Conservation (phyloP, 148 eudicot species). For the Oxyria digyna region DNA sequence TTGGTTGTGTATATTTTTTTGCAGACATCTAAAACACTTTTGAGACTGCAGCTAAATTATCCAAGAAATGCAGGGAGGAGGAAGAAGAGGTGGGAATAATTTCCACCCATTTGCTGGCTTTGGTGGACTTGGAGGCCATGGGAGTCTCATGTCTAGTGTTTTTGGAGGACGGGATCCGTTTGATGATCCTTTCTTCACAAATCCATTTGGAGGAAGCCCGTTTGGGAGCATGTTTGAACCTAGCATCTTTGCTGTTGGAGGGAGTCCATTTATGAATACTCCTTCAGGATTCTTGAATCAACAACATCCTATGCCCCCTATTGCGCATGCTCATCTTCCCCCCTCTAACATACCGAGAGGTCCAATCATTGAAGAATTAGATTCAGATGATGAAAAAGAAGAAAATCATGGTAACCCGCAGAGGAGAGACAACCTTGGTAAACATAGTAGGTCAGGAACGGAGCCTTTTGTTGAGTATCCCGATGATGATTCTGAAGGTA, state of each 20-base stretch:
- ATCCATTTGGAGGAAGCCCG: constrained; percentile 13
- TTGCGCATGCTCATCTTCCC: constrained; percentile 10
- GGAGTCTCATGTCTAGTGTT: constrained; percentile 26
- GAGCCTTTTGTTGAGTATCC: constrained; percentile 55
- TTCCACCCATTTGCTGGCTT: constrained; percentile 21
- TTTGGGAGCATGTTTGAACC: constrained; percentile 31
- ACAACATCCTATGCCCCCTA: constrained; percentile 11
- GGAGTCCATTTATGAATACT: constrained; percentile 16
- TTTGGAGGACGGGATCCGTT: constrained; percentile 54
- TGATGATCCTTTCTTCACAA: constrained; percentile 15
- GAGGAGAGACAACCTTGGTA: constrained; percentile 14
- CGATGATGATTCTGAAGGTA: constrained; percentile 67
- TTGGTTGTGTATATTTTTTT: neutral
- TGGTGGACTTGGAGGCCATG: constrained; percentile 21
- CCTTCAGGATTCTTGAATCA: constrained; percentile 22
- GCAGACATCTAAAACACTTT: neutral
- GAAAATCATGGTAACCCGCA: constrained; percentile 15
- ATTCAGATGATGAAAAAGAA: constrained; percentile 47
- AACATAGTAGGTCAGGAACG: constrained; percentile 30
- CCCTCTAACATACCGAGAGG: constrained; percentile 23
- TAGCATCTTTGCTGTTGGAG: constrained; percentile 17
- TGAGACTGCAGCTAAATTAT: constrained; percentile 3
- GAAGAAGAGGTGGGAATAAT: neutral
- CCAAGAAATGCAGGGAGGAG: constrained; percentile 11
- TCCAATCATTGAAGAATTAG: constrained; percentile 49